Evolutionary conservation across 345 rosid species (phyloP).

Genomic region (Erysimum cheiranthoides): DNA sequence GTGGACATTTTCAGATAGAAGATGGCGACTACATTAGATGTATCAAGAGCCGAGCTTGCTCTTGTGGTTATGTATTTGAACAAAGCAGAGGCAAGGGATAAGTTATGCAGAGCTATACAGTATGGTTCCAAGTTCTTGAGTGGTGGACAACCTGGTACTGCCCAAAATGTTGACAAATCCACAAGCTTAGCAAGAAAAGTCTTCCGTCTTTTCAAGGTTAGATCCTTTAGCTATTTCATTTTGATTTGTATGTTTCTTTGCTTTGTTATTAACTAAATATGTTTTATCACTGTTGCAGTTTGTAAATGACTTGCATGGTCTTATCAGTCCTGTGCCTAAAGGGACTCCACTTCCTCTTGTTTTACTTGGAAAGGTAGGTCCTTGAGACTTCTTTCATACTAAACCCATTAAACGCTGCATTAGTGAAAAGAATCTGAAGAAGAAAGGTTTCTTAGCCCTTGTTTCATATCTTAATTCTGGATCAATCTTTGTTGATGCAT

Average conservation of each 20-base stretch:
- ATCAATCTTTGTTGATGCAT: slow-evolving; percentile 33
- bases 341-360: slow-evolving; percentile 95
- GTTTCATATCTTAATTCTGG: background rate
- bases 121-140: slow-evolving; percentile 96
- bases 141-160: slow-evolving; percentile 85
- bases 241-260: background rate
- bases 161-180: slow-evolving; percentile 92
- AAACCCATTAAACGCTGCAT: background rate
- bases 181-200: slow-evolving; percentile 98
- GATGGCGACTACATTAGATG: slow-evolving; percentile 81
- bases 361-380: slow-evolving; percentile 97
- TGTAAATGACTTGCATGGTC: slow-evolving; percentile 91
- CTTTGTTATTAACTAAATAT: background rate
- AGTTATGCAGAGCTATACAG: slow-evolving; percentile 98
- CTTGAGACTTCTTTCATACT: background rate
- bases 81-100: slow-evolving; percentile 99
- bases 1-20: background rate
- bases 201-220: slow-evolving; percentile 96
- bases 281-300: slow-evolving; percentile 58
- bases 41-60: slow-evolving; percentile 86
- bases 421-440: background rate
- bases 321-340: slow-evolving; percentile 87
- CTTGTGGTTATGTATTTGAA: slow-evolving; percentile 88
- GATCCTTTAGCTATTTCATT: background rate
- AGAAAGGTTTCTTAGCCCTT: background rate